These are phyloP conservation scores for Mrakia blollopis DNA, from an alignment of 768 basidiomycete genomes.

Conservation along the genomic window DNA sequence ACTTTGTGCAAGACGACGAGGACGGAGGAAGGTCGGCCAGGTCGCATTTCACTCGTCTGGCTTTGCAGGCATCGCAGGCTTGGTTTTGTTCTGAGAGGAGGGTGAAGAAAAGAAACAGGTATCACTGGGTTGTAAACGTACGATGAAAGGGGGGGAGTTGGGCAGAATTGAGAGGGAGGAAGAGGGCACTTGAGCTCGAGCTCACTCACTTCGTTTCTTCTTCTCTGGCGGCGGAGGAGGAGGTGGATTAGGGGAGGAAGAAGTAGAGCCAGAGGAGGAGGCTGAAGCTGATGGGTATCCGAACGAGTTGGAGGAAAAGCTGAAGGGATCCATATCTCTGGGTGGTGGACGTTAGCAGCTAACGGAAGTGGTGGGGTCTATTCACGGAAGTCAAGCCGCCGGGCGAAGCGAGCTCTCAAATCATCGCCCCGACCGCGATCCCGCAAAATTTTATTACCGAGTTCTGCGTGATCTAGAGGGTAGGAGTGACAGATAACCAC, in stretches of 20 bases:
- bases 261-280: not conserved
- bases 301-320: too few relatives aligned
- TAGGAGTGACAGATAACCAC: too few relatives aligned
- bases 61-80: conserved; percentile 1
- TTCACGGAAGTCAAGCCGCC: too few relatives aligned
- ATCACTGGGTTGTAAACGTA: not conserved
- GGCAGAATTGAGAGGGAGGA: not conserved
- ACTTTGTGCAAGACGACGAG: not conserved
- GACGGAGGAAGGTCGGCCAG: not conserved
- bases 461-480: too few relatives aligned
- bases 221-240: not conserved
- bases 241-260: not conserved
- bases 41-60: not conserved
- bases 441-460: too few relatives aligned
- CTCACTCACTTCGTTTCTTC: conserved; percentile 9
- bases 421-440: too few relatives aligned
- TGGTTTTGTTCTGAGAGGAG: not conserved
- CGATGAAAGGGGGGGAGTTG: not conserved
- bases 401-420: too few relatives aligned
- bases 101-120: not conserved
- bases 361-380: too few relatives aligned
- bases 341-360: too few relatives aligned
- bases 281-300: too few relatives aligned
- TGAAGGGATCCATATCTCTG: too few relatives aligned
- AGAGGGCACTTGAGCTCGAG: not conserved